Conservation (phyloP, 2,329 filamentous ascomycete species). For the Alternaria hordeiaustralica region DNA sequence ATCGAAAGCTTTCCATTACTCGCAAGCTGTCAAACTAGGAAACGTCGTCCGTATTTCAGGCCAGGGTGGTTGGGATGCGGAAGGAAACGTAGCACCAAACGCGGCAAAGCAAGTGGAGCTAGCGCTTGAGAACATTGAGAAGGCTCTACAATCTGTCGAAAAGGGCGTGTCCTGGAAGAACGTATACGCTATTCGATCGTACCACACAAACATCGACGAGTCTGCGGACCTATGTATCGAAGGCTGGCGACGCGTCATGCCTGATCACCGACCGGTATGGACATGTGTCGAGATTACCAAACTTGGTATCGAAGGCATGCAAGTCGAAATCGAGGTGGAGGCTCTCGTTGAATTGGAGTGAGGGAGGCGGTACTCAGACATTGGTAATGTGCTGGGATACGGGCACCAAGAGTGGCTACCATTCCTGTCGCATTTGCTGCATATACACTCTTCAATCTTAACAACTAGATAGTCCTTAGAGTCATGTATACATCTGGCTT, state of each 20-base stretch:
- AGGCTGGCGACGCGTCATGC: slow-evolving; percentile 7
- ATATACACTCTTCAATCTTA: neutral
- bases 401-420: neutral
- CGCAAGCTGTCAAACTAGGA: slow-evolving; percentile 18
- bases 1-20: slow-evolving; percentile 15
- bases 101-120: slow-evolving; percentile 16
- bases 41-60: slow-evolving; percentile 17
- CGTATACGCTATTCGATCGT: slow-evolving; percentile 41
- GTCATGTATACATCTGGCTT: neutral
- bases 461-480: neutral
- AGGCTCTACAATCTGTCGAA: slow-evolving; percentile 41
- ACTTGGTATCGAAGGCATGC: slow-evolving; percentile 15
- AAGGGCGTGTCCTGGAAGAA: slow-evolving; percentile 49
- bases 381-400: neutral
- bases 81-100: slow-evolving; percentile 9
- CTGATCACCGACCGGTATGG: slow-evolving; percentile 18
- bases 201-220: slow-evolving; percentile 12
- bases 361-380: neutral
- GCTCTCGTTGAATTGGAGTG: neutral
- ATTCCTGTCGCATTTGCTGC: neutral
- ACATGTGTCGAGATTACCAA: slow-evolving; percentile 20
- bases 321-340: slow-evolving; percentile 21
- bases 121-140: slow-evolving; percentile 63
- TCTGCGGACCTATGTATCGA: neutral
- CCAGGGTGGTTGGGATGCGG: slow-evolving; percentile 22